Conservation (phyloP, 2,329 filamentous ascomycete species). For the Fusarium multiceps region DNA sequence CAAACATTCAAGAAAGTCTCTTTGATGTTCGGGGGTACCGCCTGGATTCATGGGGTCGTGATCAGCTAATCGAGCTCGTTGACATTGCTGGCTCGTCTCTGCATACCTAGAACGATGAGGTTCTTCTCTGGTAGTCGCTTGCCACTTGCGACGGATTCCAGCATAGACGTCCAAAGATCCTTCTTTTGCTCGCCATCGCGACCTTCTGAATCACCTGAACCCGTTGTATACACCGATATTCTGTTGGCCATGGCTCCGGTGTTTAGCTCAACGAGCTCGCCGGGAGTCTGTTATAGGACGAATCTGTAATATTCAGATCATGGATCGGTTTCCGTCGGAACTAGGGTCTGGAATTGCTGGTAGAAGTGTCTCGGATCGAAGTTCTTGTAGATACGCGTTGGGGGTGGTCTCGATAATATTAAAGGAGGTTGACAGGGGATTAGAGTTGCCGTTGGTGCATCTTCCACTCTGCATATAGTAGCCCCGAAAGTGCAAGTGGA, state of each 20-base stretch:
- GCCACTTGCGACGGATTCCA: slow-evolving; percentile 89
- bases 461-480: slow-evolving; percentile 36
- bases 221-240: slow-evolving; percentile 68
- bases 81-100: background rate
- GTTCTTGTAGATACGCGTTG: slow-evolving; percentile 33
- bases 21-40: slow-evolving; percentile 83
- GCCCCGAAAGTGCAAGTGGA: background rate
- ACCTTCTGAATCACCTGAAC: slow-evolving; percentile 65
- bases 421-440: slow-evolving; percentile 34
- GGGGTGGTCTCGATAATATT: slow-evolving; percentile 34
- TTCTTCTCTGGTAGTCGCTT: slow-evolving; percentile 94
- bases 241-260: slow-evolving; percentile 63
- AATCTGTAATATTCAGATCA: slow-evolving; percentile 28
- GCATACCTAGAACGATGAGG: slow-evolving; percentile 81
- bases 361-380: background rate
- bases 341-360: slow-evolving; percentile 6
- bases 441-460: slow-evolving; percentile 46
- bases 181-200: slow-evolving; percentile 79
- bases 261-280: slow-evolving; percentile 32
- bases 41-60: slow-evolving; percentile 59
- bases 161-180: slow-evolving; percentile 94
- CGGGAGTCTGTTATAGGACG: slow-evolving; percentile 9
- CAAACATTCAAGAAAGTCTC: slow-evolving; percentile 80
- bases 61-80: slow-evolving; percentile 46
- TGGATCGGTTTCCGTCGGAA: slow-evolving; percentile 4